phyloP scores from a whole-genome alignment of 2,329 filamentous ascomycete genomes.

The Graphium sp. region DNA sequence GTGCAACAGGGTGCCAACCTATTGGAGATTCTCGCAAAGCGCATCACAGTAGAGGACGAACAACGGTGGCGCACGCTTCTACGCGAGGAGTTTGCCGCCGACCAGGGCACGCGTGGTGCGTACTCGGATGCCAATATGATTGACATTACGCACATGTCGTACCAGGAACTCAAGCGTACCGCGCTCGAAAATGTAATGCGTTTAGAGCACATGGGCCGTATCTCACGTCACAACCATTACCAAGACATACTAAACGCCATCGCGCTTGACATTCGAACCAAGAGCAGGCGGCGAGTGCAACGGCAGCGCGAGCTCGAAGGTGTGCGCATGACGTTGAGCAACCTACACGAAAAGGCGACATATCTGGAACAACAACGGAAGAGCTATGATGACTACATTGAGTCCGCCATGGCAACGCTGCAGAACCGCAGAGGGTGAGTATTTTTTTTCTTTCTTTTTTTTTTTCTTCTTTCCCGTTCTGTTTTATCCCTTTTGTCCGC shows the following conservation, averaged over 20 bases:
- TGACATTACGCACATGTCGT: slow-evolving; percentile 79
- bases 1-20: slow-evolving; percentile 83
- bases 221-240: slow-evolving; percentile 82
- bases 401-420: slow-evolving; percentile 92
- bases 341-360: slow-evolving; percentile 70
- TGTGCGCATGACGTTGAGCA: slow-evolving; percentile 56
- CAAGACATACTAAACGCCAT: slow-evolving; percentile 98
- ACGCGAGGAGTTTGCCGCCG: slow-evolving; percentile 61
- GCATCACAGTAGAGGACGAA: slow-evolving; percentile 74
- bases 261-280: slow-evolving; percentile 89
- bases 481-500: not conserved
- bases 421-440: slow-evolving; percentile 85
- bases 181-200: slow-evolving; percentile 87
- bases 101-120: slow-evolving; percentile 57
- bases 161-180: slow-evolving; percentile 81
- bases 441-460: slow-evolving; percentile 1
- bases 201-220: slow-evolving; percentile 73
- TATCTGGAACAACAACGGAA: slow-evolving; percentile 93
- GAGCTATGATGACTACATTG: slow-evolving; percentile 98
- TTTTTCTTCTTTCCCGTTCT: not conserved
- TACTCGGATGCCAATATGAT: slow-evolving; percentile 81
- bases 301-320: slow-evolving; percentile 81
- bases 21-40: slow-evolving; percentile 89
- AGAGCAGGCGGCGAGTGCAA: slow-evolving; percentile 84
- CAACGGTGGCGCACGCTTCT: slow-evolving; percentile 72